These are phyloP conservation scores for Schizophyllum commune DNA, from an alignment of 1,284 basidiomycete species.

Conservation along the genomic window DNA sequence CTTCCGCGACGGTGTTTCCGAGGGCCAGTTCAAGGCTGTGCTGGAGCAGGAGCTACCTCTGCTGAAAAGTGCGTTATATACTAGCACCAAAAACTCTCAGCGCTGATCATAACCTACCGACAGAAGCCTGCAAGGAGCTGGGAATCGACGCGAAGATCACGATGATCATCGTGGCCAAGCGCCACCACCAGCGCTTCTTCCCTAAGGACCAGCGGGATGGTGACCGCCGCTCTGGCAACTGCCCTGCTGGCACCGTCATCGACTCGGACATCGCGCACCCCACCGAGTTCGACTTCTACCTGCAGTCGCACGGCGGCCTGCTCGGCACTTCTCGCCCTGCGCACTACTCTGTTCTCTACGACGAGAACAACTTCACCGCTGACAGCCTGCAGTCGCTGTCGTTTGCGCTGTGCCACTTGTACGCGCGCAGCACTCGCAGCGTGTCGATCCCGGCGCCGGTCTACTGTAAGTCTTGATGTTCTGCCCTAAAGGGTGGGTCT, in stretches of 20 bases:
- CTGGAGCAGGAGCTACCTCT: conserved; percentile 51
- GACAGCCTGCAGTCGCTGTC: conserved; percentile 65
- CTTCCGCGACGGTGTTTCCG: conserved; percentile 72
- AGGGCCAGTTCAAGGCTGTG: conserved; percentile 71
- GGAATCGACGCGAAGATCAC: conserved; percentile 61
- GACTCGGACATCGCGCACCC: conserved; percentile 67
- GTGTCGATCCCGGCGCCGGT: conserved; percentile 81
- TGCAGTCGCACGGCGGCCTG: conserved; percentile 67
- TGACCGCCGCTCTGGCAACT: conserved; percentile 60
- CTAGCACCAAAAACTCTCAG: conserved; percentile 1
- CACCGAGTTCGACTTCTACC: conserved; percentile 75
- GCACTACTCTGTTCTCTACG: conserved; percentile 46
- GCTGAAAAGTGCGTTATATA: conserved; percentile 37
- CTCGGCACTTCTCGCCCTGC: conserved; percentile 49
- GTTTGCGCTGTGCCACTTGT: conserved; percentile 75
- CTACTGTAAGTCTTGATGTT: conserved; percentile 52
- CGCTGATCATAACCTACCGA: conserved; percentile 23
- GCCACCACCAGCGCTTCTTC: conserved; percentile 65
- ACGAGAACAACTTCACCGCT: conserved; percentile 31
- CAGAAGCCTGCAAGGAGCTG: conserved; percentile 49
- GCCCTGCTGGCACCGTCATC: conserved; percentile 67
- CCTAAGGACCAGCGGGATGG: conserved; percentile 43
- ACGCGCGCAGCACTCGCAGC: conserved; percentile 74
- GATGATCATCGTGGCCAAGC: conserved; percentile 70
- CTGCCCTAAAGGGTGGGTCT: neutral